These are phyloP conservation scores for Gaeumannomyces tritici DNA, from an alignment of 2,329 filamentous ascomycete species.

Conservation along the genomic window DNA sequence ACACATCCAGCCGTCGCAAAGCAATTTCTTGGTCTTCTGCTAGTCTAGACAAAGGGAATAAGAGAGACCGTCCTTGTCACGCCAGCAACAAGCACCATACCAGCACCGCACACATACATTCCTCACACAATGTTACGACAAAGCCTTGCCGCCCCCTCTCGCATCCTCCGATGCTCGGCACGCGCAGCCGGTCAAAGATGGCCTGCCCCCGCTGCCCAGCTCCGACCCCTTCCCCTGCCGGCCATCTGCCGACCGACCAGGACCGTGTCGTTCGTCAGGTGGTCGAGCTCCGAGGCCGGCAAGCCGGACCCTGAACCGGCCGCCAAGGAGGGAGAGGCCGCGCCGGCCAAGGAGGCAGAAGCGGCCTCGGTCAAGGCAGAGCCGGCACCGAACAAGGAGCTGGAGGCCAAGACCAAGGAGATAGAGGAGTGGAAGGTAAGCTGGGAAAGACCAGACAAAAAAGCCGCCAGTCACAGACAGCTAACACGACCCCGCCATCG, in stretches of 20 bases:
- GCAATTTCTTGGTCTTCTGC: no score
- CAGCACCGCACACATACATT: not conserved
- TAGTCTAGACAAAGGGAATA: not conserved
- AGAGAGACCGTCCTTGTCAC: not conserved
- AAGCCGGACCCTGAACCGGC: slow-evolving; percentile 14
- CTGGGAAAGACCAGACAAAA: slow-evolving; percentile 5
- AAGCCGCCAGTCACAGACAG: not conserved
- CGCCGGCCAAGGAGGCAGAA: slow-evolving; percentile 17
- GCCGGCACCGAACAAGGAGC: slow-evolving; percentile 37
- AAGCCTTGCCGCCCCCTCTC: slow-evolving; percentile 30
- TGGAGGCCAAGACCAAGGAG: slow-evolving; percentile 43
- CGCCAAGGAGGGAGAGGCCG: slow-evolving; percentile 16
- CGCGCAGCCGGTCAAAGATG: slow-evolving; percentile 24
- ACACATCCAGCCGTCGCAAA: not conserved
- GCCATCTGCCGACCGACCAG: slow-evolving; percentile 11
- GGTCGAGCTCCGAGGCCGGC: slow-evolving; percentile 38
- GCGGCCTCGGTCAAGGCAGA: slow-evolving; percentile 23
- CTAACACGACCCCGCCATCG: not conserved
- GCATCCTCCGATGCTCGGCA: slow-evolving; percentile 31
- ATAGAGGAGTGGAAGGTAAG: slow-evolving; percentile 74
- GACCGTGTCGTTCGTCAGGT: slow-evolving; percentile 22
- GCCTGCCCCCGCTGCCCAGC: slow-evolving; percentile 15
- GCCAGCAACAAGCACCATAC: not conserved
- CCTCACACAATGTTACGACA: slow-evolving; percentile 33
- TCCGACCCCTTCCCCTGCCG: slow-evolving; percentile 21